Evolutionary conservation across 768 basidiomycete species (phyloP).

Genomic region (Lyophyllum atratum): DNA sequence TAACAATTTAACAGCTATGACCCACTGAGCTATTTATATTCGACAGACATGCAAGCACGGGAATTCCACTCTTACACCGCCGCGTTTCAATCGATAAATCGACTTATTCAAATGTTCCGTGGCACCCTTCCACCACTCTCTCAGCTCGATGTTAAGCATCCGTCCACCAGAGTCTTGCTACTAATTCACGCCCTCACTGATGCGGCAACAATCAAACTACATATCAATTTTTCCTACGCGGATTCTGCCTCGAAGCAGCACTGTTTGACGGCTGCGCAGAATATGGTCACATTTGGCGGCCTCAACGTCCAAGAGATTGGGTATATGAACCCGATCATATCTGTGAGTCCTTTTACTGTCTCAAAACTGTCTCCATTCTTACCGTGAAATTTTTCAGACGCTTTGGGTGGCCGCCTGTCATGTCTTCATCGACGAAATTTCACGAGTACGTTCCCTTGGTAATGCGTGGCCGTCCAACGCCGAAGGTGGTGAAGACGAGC

Average conservation of each 20-base stretch:
- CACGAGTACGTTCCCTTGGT: constrained; percentile 36
- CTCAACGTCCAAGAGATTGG: constrained; percentile 40
- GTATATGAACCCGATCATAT: constrained; percentile 50
- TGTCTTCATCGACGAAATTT: constrained; percentile 49
- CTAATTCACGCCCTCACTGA: constrained; percentile 51
- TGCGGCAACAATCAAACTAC: constrained; percentile 53
- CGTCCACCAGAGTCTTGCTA: constrained; percentile 37
- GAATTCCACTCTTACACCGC: constrained; percentile 44
- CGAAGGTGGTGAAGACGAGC: constrained; percentile 38
- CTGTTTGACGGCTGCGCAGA: constrained; percentile 44
- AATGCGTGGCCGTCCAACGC: constrained; percentile 30
- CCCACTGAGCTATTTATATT: constrained; percentile 1
- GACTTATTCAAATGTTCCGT: constrained; percentile 45
- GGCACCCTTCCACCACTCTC: constrained; percentile 33
- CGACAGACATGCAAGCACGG: constrained; percentile 39
- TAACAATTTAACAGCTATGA: background rate
- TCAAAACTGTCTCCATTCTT: constrained; percentile 9
- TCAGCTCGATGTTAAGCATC: constrained; percentile 32
- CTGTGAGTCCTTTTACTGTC: constrained; percentile 36
- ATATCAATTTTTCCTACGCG: constrained; percentile 46
- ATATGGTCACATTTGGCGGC: constrained; percentile 41
- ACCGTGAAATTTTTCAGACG: constrained; percentile 29
- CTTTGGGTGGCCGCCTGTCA: constrained; percentile 49
- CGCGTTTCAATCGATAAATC: constrained; percentile 47
- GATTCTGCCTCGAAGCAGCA: constrained; percentile 42